Percentiles rank a stretch among this genome's conserved stretches.
These are phyloP conservation scores for Potentilla sterilis DNA, from an alignment of 306 rosid genomes.

Conservation along the genomic window DNA sequence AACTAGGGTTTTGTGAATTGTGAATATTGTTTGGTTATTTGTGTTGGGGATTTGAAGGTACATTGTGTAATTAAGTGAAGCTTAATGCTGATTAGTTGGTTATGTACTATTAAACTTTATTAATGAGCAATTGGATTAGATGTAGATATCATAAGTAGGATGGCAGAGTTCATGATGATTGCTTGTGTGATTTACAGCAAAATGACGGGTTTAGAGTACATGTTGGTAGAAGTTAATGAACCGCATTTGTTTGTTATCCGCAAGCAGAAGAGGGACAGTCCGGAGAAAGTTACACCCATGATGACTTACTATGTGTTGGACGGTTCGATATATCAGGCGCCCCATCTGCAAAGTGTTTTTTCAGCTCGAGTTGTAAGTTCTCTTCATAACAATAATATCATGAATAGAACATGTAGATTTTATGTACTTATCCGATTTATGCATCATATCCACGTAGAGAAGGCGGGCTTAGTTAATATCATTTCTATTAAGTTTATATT, in stretches of 20 bases:
- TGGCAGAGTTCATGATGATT: slow-evolving; percentile 17
- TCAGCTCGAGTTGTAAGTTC: slow-evolving; percentile 76
- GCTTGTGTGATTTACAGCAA: slow-evolving; percentile 44
- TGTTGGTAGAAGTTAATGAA: slow-evolving; percentile 76
- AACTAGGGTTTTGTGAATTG: background rate
- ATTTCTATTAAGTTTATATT: background rate
- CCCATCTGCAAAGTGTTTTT: slow-evolving; percentile 84
- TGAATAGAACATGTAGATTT: slow-evolving; percentile 4
- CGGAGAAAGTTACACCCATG: slow-evolving; percentile 83
- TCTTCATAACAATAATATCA: background rate
- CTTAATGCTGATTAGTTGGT: background rate
- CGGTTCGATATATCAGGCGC: slow-evolving; percentile 93
- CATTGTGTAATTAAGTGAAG: background rate
- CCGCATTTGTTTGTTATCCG: slow-evolving; percentile 77
- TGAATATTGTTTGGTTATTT: background rate
- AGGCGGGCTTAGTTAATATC: slow-evolving; percentile 7
- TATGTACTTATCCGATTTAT: background rate
- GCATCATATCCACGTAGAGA: background rate
- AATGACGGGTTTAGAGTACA: slow-evolving; percentile 73
- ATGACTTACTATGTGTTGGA: slow-evolving; percentile 80
- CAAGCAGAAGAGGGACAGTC: slow-evolving; percentile 89
- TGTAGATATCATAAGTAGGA: background rate
- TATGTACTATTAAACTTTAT: background rate
- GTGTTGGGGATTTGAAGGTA: background rate
- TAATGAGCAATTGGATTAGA: background rate